A percentile compares a stretch with the other conserved stretches of the same genome.
Evolutionary conservation across 768 basidiomycete species (phyloP).

Genomic region (Naganishia kalamii): DNA sequence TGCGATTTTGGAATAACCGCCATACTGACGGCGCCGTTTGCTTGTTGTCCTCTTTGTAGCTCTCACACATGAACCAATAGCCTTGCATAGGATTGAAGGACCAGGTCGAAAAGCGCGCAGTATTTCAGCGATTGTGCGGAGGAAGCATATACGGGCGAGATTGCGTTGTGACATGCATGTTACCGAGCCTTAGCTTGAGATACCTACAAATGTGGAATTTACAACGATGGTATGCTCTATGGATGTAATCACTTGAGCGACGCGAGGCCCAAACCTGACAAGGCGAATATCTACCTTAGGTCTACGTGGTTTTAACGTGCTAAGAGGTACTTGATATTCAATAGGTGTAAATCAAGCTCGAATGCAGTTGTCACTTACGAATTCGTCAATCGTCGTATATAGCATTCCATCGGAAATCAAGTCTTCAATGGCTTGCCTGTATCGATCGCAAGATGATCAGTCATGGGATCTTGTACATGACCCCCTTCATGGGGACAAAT

Average conservation of each 20-base stretch:
- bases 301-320: slow-evolving; percentile 16
- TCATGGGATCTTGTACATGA: background rate
- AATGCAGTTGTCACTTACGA: slow-evolving; percentile 50
- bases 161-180: no score
- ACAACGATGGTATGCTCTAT: no score
- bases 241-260: no score
- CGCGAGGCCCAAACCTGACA: no score
- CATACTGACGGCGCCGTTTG: background rate
- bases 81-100: no score
- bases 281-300: background rate
- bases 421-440: slow-evolving; percentile 61
- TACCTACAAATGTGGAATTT: no score
- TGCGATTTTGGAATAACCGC: background rate
- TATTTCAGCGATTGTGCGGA: no score
- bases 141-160: no score
- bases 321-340: background rate
- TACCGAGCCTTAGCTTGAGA: no score
- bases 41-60: background rate
- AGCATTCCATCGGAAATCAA: slow-evolving; percentile 75
- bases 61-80: slow-evolving; percentile 5
- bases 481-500: background rate
- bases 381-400: slow-evolving; percentile 71
- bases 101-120: no score
- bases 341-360: no score
- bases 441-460: background rate